These are phyloP conservation scores for Fraxinus sp. DNA, from an alignment of 305 asterid genomes.

Conservation along the genomic window DNA sequence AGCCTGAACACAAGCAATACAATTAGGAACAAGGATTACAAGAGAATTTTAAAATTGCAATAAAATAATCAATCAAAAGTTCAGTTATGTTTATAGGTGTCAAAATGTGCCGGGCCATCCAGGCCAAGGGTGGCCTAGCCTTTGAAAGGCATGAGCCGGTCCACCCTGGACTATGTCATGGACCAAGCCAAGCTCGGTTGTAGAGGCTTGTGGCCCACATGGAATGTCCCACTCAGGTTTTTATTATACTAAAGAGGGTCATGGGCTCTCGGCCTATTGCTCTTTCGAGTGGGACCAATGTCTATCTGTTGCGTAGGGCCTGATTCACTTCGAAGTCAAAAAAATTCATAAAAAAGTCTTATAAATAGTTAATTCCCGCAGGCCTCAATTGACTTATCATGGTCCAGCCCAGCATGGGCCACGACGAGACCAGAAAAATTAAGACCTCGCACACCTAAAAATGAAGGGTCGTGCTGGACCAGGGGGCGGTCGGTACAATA, in stretches of 20 bases:
- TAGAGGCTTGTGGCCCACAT: background rate
- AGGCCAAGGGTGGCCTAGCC: background rate
- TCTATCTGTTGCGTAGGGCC: background rate
- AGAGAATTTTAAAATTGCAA: background rate
- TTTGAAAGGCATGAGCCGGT: background rate
- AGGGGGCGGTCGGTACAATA: background rate
- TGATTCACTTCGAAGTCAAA: background rate
- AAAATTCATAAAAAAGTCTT: background rate
- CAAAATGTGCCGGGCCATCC: background rate
- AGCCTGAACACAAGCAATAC: constrained; percentile 31
- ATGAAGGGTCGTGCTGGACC: background rate
- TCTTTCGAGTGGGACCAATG: background rate
- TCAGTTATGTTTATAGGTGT: background rate
- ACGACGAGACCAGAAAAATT: background rate
- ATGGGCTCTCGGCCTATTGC: background rate
- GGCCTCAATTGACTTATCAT: background rate
- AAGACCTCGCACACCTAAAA: background rate
- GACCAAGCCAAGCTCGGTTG: background rate
- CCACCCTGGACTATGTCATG: background rate
- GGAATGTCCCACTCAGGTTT: background rate
- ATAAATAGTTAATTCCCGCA: background rate
- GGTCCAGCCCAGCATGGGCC: background rate
- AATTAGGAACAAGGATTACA: background rate
- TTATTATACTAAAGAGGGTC: background rate
- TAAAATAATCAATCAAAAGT: background rate